Evolutionary conservation across 495 filamentous ascomycete genomes (phyloP).

Genomic region (Rusavskia elegans): DNA sequence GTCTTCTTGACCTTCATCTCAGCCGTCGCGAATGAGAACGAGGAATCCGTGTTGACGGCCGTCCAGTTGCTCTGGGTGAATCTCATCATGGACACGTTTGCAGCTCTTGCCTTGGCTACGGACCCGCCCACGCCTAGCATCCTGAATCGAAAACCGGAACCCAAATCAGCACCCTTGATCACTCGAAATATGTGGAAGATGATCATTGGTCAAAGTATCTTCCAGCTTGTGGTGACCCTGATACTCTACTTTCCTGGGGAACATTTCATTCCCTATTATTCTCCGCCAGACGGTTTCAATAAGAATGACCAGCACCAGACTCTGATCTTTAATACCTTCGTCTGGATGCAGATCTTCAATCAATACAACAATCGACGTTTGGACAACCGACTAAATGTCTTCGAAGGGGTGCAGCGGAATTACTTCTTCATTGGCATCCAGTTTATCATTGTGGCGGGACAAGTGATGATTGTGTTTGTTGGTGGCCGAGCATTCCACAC

Average conservation of each 20-base stretch:
- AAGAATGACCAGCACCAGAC: constrained; percentile 35
- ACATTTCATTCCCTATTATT: constrained; percentile 41
- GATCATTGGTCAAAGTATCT: constrained; percentile 76
- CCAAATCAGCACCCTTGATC: constrained; percentile 62
- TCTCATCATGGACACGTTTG: constrained; percentile 91
- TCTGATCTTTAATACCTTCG: constrained; percentile 79
- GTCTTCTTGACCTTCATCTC: constrained; percentile 74
- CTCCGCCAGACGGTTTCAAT: constrained; percentile 9
- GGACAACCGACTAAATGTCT: constrained; percentile 81
- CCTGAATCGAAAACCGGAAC: constrained; percentile 59
- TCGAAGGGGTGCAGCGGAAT: constrained; percentile 69
- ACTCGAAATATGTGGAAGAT: constrained; percentile 85
- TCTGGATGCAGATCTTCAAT: constrained; percentile 95
- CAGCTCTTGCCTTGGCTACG: constrained; percentile 79
- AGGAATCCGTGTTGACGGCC: constrained; percentile 63
- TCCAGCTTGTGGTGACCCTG: constrained; percentile 65
- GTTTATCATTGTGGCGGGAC: constrained; percentile 66
- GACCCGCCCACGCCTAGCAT: constrained; percentile 59
- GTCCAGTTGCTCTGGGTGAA: constrained; percentile 89
- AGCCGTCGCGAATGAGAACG: constrained; percentile 45
- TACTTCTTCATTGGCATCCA: constrained; percentile 74
- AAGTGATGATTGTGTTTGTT: constrained; percentile 63
- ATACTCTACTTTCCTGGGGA: constrained; percentile 60
- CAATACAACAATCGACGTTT: constrained; percentile 71
- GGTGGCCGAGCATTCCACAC: constrained; percentile 59